A percentile compares a stretch with the other conserved stretches of the same genome.
These are phyloP conservation scores for Pichia sp. DNA, from an alignment of 1,139 yeast genomes.

Conservation along the genomic window DNA sequence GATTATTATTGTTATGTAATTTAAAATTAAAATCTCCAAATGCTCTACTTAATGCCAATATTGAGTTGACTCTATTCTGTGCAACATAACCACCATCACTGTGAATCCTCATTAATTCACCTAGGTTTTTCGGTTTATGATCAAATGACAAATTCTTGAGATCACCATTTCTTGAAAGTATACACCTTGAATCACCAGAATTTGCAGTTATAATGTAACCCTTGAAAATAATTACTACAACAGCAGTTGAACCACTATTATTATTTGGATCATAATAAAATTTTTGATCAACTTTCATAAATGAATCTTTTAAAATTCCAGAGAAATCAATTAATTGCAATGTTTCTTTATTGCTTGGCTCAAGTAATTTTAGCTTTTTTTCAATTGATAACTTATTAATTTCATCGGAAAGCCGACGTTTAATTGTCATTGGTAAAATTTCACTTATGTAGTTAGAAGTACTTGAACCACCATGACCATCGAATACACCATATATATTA, in stretches of 20 bases:
- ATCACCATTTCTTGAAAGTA: constrained; percentile 45
- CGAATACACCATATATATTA: constrained; percentile 67
- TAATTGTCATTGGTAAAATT: constrained; percentile 29
- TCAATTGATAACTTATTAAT: constrained; percentile 17
- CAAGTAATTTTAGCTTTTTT: constrained; percentile 12
- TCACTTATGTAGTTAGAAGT: constrained; percentile 52
- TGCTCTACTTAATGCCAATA: constrained; percentile 66
- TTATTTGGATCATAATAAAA: constrained; percentile 38
- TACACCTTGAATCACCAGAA: constrained; percentile 70
- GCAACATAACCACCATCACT: constrained; percentile 69
- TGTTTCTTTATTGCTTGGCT: constrained; percentile 14
- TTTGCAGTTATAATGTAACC: constrained; percentile 55
- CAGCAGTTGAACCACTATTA: constrained; percentile 67
- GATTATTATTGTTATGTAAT: constrained; percentile 29
- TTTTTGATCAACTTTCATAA: constrained; percentile 51
- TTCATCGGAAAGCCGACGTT: constrained; percentile 14
- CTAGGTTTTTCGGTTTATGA: constrained; percentile 70
- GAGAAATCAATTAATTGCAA: constrained; percentile 25
- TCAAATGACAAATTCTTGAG: constrained; percentile 65
- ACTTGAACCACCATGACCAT: constrained; percentile 72
- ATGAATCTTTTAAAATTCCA: constrained; percentile 44
- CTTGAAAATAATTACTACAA: constrained; percentile 47
- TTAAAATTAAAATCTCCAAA: constrained; percentile 71
- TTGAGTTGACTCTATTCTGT: constrained; percentile 65
- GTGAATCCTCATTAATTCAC: constrained; percentile 68